Base-by-base conservation (phyloP, 805 yeast genomes). In the Jamesozyma gamospora region DNA sequence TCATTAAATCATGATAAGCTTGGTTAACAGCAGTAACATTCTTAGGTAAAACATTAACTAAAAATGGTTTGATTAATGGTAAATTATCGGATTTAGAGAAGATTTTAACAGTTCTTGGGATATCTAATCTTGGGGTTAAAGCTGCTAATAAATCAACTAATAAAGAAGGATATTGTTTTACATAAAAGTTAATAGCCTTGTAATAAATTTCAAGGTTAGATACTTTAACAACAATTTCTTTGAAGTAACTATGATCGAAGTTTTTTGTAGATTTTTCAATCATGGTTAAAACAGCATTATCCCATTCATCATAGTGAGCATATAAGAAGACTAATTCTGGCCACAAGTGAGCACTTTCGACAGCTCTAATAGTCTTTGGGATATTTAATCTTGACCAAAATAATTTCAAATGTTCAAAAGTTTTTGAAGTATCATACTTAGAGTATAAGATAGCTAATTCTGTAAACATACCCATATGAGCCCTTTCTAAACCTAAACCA, bases 391-490 rank as follows among this genome's bases (percentile, higher is more conserved):
- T 82, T 12, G 96, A 87, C 97, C 97, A 92, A 76, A 92, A 92
- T 56, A 92, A 70, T 63, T 88, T 88, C 75, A 92, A 73, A 66
- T 92, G 97, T 65, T 92, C 97, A 86, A 85, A 83, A 40, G 94
- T 83, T 65, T 78, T 82, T 37, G 78, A 83, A 24, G 96, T 95
- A 46, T 77, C 75, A 66, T 88, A 92, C 63, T 88, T 90, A 49
- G 94, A 75, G 68, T 90, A 92, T 51, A 92, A 70, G 35, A 84
- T 72, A 17, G 97, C 95, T 53, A 92, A 73, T 65, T 88, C 96
- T 10, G 98, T 92, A 63, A 92, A 92, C 96, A 92, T 90, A 52
- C 97, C 98, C 98, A 92, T 92, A 61, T 92, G 98, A 29, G 98
- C 98, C 63, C 98, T 83, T 70, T 92, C 98, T 51, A 92, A 73